Base-by-base conservation (phyloP, 352 stramenopile genomes). In the Elongisporangium anandrum region DNA sequence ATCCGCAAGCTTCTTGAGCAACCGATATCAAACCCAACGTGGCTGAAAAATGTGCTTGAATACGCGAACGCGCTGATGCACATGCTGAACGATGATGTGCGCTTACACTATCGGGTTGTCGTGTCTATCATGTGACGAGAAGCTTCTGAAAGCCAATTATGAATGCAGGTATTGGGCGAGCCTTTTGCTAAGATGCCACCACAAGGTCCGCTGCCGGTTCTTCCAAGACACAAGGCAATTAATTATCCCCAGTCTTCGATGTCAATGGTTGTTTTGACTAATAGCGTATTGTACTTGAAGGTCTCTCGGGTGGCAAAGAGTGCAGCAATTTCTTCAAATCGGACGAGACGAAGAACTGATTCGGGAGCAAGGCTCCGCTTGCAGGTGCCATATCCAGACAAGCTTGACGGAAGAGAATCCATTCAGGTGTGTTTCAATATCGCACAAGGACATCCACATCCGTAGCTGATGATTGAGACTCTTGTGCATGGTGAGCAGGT, bases 161-260 rank as follows among this genome's bases (percentile, higher is more conserved):
- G 26, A 24, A 57, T 17, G 41, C 21, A 90, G 75, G 54, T 62
- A 9, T 21, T 88, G n/a, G 65, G 73, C 5, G 75, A 85, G 39
- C 78, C 75, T 1, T 88, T 90, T 61, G 71, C 70, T 15, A 86
- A 75, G 65, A 84, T 90, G 69, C 77, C 81, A 15, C 75, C 81
- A 13, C 72, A 87, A 60, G 81, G 79, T 6, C 77, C 75, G 19
- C 61, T 90, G 47, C 65, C 74, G 48, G 64, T 62, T 4, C 65
- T 90, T 12, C 73, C 76, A 16, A 66, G 80, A 16, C 70, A 83
- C 56, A 70, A 80, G 54, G 77, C 86, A 10, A 59, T 49, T 15
- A 5, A n/a, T 47, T 12, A 49, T 34, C 23, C 16, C 39, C 19
- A 13, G 12, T 8, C 21, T 10, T 38, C n/a, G 21, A 26, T 22